These are phyloP conservation scores for Colletotrichum truncatum DNA, from an alignment of 2,329 filamentous ascomycete species.

Conservation along the genomic window DNA sequence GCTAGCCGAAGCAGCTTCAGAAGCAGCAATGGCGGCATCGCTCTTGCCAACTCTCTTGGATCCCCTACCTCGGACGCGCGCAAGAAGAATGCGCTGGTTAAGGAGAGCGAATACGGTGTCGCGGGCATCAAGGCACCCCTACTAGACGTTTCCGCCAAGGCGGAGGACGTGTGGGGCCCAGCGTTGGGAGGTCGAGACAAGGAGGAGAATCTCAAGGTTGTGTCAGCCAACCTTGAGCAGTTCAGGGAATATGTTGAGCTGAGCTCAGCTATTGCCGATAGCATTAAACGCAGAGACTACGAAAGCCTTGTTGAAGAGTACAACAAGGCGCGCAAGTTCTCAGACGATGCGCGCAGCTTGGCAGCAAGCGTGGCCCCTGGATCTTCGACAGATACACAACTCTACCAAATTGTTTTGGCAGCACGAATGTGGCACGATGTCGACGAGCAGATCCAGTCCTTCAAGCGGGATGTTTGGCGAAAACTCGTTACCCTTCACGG, in stretches of 20 bases:
- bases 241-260: slow-evolving; percentile 86
- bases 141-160: slow-evolving; percentile 90
- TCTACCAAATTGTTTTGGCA: slow-evolving; percentile 87
- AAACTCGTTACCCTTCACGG: slow-evolving; percentile 76
- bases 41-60: slow-evolving; percentile 44
- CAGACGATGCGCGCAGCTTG: slow-evolving; percentile 77
- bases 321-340: slow-evolving; percentile 80
- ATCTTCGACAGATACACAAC: slow-evolving; percentile 77
- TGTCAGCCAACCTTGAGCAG: slow-evolving; percentile 79
- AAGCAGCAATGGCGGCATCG: slow-evolving; percentile 53
- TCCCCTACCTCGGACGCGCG: slow-evolving; percentile 60
- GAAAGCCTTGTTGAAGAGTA: slow-evolving; percentile 90
- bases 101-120: slow-evolving; percentile 92
- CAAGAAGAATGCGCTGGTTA: slow-evolving; percentile 89
- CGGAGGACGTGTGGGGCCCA: slow-evolving; percentile 97
- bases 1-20: slow-evolving; percentile 74
- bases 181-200: slow-evolving; percentile 91
- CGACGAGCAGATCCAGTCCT: slow-evolving; percentile 82
- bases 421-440: slow-evolving; percentile 97
- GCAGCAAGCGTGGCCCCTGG: slow-evolving; percentile 64
- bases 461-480: slow-evolving; percentile 92
- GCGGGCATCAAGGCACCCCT: slow-evolving; percentile 88
- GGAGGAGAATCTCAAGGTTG: slow-evolving; percentile 84
- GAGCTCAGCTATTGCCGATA: slow-evolving; percentile 79
- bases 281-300: slow-evolving; percentile 91